Percentiles rank a stretch among this genome's conserved stretches.
Conservation (phyloP, 2,329 filamentous ascomycete species). For the Arthrinium phaeospermum region DNA sequence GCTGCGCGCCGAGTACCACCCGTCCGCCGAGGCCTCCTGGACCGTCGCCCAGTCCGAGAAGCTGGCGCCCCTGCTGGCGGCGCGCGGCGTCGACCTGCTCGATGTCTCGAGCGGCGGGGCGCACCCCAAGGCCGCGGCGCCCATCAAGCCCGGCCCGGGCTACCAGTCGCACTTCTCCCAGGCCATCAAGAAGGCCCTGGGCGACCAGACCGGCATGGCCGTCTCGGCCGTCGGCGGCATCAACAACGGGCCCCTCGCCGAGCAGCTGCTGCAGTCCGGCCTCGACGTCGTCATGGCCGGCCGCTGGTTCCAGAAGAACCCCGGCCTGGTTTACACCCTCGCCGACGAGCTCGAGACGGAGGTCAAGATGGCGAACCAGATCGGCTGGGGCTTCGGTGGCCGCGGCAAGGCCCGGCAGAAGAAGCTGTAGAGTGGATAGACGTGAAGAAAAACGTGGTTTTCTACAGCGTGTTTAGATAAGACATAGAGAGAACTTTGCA, state of each 20-base stretch:
- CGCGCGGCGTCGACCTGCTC: slow-evolving; percentile 70
- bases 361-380: slow-evolving; percentile 57
- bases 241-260: slow-evolving; percentile 48
- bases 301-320: slow-evolving; percentile 64
- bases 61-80: slow-evolving; percentile 64
- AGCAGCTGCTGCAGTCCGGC: slow-evolving; percentile 50
- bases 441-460: too few species aligned
- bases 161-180: slow-evolving; percentile 73
- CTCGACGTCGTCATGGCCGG: slow-evolving; percentile 58
- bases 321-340: slow-evolving; percentile 60
- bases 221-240: slow-evolving; percentile 61
- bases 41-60: slow-evolving; percentile 63
- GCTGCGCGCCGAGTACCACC: slow-evolving; percentile 36
- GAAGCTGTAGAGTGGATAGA: background rate
- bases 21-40: slow-evolving; percentile 62
- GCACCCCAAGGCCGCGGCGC: slow-evolving; percentile 44
- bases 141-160: slow-evolving; percentile 55
- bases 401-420: slow-evolving; percentile 31
- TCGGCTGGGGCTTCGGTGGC: slow-evolving; percentile 60
- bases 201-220: slow-evolving; percentile 56
- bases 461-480: background rate
- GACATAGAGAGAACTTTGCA: background rate
- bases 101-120: slow-evolving; percentile 71
- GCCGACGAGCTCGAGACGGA: slow-evolving; percentile 57
- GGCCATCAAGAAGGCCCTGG: slow-evolving; percentile 68